Evolutionary conservation across 106 monocot species (phyloP).

Genomic region (Posidonia australis): DNA sequence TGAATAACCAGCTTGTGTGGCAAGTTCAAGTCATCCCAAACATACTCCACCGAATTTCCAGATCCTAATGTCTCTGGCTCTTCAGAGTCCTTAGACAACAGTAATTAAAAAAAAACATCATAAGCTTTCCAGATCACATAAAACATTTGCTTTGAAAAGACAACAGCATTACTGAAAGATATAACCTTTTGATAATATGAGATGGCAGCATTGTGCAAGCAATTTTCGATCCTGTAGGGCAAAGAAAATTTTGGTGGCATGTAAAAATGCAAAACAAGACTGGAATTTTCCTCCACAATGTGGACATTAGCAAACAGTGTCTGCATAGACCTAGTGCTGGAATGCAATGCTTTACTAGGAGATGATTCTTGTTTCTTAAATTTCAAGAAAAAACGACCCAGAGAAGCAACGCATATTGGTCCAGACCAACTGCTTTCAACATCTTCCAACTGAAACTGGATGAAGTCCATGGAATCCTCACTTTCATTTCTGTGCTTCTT

Average conservation of each 20-base stretch:
- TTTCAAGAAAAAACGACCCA: slow-evolving; percentile 83
- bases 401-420: slow-evolving; percentile 73
- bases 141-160: too few relatives aligned
- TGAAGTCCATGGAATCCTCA: slow-evolving; percentile 43
- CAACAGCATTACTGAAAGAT: too few relatives aligned
- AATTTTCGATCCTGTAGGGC: slow-evolving; percentile 84
- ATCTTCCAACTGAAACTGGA: slow-evolving; percentile 56
- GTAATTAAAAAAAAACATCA: slow-evolving; percentile 1
- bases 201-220: slow-evolving; percentile 36
- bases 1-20: slow-evolving; percentile 73
- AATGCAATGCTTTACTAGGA: slow-evolving; percentile 7
- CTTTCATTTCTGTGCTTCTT: slow-evolving; percentile 34
- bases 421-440: slow-evolving; percentile 67
- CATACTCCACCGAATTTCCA: slow-evolving; percentile 57
- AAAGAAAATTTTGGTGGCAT: slow-evolving; percentile 37
- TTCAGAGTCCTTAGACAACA: slow-evolving; percentile 36
- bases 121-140: too few relatives aligned
- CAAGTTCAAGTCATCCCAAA: slow-evolving; percentile 78
- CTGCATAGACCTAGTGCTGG: background rate
- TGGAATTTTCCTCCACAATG: slow-evolving; percentile 55
- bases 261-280: slow-evolving; percentile 51
- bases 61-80: slow-evolving; percentile 38
- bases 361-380: slow-evolving; percentile 30
- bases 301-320: slow-evolving; percentile 48
- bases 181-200: slow-evolving; percentile 75